phyloP scores from a whole-genome alignment of 257 asterid species.

The Plantago elongata region DNA sequence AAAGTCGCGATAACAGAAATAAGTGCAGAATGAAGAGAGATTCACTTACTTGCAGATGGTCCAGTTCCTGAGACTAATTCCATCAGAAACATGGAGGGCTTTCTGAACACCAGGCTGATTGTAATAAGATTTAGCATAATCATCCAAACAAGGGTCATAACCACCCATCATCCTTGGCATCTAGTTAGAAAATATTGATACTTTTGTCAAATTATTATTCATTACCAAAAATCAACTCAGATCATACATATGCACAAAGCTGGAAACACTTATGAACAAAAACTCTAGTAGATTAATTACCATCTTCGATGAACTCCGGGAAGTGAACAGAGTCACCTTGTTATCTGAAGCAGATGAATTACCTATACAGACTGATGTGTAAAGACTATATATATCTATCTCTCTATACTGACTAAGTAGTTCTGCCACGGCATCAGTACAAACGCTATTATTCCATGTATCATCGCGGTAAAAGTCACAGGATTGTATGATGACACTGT shows the following conservation, averaged over 20 bases:
- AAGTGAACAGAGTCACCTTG: constrained; percentile 26
- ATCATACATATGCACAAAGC: neutral
- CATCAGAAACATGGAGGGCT: constrained; percentile 73
- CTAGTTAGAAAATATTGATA: constrained; percentile 21
- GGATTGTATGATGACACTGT: constrained; percentile 45
- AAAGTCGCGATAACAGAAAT: neutral
- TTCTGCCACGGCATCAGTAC: constrained; percentile 54
- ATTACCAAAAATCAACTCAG: neutral
- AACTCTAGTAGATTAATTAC: constrained; percentile 22
- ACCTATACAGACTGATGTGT: constrained; percentile 59
- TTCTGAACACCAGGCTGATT: constrained; percentile 70
- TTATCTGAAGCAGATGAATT: constrained; percentile 29
- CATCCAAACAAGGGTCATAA: constrained; percentile 83
- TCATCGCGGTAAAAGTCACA: constrained; percentile 64
- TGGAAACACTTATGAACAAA: neutral
- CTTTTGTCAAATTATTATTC: neutral
- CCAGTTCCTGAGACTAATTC: constrained; percentile 55
- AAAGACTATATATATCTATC: constrained; percentile 84
- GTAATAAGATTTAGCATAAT: constrained; percentile 62
- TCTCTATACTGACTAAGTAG: constrained; percentile 58
- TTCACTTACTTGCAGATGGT: constrained; percentile 75
- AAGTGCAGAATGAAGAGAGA: neutral
- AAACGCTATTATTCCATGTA: constrained; percentile 49
- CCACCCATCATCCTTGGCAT: constrained; percentile 82
- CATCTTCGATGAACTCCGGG: constrained; percentile 50